phyloP scores from a whole-genome alignment of 1,139 yeast species.

The Taphrina wiesneri region DNA sequence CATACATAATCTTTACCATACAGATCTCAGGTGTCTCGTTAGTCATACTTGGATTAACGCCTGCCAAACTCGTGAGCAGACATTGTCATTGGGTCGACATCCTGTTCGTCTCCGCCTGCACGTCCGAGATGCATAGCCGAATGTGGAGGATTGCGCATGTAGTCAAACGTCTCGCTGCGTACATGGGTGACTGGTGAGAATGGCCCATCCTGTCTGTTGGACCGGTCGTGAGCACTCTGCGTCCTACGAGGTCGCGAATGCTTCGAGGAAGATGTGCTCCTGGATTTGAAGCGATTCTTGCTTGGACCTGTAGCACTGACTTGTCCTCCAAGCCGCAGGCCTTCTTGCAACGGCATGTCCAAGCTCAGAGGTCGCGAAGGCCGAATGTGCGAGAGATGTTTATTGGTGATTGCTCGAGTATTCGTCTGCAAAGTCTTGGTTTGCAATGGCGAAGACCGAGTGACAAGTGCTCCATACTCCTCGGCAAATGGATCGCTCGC shows the following conservation, averaged over 20 bases:
- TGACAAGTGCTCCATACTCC: background rate
- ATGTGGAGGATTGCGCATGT: background rate
- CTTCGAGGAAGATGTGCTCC: constrained; percentile 15
- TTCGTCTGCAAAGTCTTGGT: background rate
- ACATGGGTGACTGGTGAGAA: background rate
- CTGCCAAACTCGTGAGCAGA: background rate
- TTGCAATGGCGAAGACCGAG: background rate
- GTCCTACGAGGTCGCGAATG: constrained; percentile 1
- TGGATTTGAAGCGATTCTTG: constrained; percentile 17
- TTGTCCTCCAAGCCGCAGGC: background rate
- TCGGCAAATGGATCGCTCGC: constrained; percentile 6
- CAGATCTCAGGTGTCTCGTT: background rate
- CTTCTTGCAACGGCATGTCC: background rate
- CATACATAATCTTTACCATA: background rate
- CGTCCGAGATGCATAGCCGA: background rate
- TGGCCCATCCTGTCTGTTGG: background rate
- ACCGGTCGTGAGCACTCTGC: constrained; percentile 1
- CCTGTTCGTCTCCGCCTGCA: background rate
- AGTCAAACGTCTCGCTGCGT: constrained; percentile 1
- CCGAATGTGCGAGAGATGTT: constrained; percentile 2
- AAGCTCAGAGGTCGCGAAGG: constrained; percentile 4
- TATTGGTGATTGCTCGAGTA: background rate
- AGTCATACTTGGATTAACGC: background rate
- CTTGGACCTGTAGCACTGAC: background rate
- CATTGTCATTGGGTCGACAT: background rate